phyloP scores from a whole-genome alignment of 2,329 filamentous ascomycete genomes.

The Chaetomium strumarium region DNA sequence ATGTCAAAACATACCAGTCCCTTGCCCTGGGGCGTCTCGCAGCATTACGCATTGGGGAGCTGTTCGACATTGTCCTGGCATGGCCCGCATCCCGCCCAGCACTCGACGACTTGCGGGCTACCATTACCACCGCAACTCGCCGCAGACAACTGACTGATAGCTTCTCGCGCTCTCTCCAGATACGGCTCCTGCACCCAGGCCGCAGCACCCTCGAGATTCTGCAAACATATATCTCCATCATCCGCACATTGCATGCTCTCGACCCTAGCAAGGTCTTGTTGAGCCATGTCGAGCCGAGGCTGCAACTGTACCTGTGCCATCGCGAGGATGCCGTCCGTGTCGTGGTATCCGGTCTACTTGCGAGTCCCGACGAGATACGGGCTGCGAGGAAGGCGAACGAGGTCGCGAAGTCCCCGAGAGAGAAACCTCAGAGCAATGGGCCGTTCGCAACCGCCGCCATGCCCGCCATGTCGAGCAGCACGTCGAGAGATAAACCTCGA shows the following conservation, averaged over 20 bases:
- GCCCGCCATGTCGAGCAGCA: slow-evolving; percentile 1
- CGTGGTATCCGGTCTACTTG: slow-evolving; percentile 67
- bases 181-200: slow-evolving; percentile 66
- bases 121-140: slow-evolving; percentile 61
- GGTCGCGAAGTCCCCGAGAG: slow-evolving; percentile 17
- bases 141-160: slow-evolving; percentile 64
- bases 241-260: slow-evolving; percentile 67
- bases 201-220: slow-evolving; percentile 71
- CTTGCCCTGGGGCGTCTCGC: slow-evolving; percentile 64
- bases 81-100: slow-evolving; percentile 70
- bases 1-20: slow-evolving; percentile 65
- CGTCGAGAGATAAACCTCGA: neutral
- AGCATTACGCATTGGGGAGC: slow-evolving; percentile 59
- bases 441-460: slow-evolving; percentile 17
- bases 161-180: slow-evolving; percentile 61
- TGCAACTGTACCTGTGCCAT: slow-evolving; percentile 71
- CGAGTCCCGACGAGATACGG: slow-evolving; percentile 46
- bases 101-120: slow-evolving; percentile 66
- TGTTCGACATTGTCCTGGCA: slow-evolving; percentile 72
- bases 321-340: slow-evolving; percentile 70
- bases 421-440: neutral
- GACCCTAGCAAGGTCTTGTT: slow-evolving; percentile 74
- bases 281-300: slow-evolving; percentile 64
- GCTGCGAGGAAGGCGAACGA: slow-evolving; percentile 28
- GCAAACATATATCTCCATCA: slow-evolving; percentile 72